Evolutionary conservation across 805 yeast genomes (phyloP).

Genomic region (Teunomyces gatunensis): DNA sequence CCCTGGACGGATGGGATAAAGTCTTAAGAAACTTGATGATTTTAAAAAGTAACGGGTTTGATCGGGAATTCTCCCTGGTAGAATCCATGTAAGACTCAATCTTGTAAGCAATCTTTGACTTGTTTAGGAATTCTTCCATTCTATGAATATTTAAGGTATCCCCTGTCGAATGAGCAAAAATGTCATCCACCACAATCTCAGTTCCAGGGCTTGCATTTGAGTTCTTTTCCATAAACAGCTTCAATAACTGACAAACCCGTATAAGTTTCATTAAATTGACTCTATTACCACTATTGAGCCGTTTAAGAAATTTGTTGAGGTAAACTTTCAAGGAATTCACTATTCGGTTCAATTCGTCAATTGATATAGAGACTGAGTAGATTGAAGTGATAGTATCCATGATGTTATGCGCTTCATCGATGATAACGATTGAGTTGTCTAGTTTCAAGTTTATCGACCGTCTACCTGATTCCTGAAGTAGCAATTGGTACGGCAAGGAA

Average conservation of each 20-base stretch:
- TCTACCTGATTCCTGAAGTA: constrained; percentile 62
- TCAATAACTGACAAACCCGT: constrained; percentile 53
- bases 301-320: constrained; percentile 55
- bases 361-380: constrained; percentile 58
- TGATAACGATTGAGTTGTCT: constrained; percentile 64
- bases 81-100: constrained; percentile 65
- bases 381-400: constrained; percentile 72
- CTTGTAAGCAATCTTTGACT: constrained; percentile 79
- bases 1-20: constrained; percentile 69
- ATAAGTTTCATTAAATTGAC: constrained; percentile 63
- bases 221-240: constrained; percentile 41
- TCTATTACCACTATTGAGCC: constrained; percentile 69
- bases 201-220: constrained; percentile 48
- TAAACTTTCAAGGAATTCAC: constrained; percentile 53
- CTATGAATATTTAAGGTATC: constrained; percentile 71
- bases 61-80: constrained; percentile 11
- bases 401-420: constrained; percentile 92
- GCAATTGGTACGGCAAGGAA: constrained; percentile 80
- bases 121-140: constrained; percentile 59
- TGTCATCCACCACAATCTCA: constrained; percentile 47
- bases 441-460: constrained; percentile 56
- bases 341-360: constrained; percentile 46
- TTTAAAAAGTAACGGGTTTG: constrained; percentile 61
- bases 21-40: constrained; percentile 62
- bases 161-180: constrained; percentile 59